Percentiles rank a stretch among this genome's conserved stretches.
Conservation (phyloP, 2,329 filamentous ascomycete species). For the Corynespora cassiicola region DNA sequence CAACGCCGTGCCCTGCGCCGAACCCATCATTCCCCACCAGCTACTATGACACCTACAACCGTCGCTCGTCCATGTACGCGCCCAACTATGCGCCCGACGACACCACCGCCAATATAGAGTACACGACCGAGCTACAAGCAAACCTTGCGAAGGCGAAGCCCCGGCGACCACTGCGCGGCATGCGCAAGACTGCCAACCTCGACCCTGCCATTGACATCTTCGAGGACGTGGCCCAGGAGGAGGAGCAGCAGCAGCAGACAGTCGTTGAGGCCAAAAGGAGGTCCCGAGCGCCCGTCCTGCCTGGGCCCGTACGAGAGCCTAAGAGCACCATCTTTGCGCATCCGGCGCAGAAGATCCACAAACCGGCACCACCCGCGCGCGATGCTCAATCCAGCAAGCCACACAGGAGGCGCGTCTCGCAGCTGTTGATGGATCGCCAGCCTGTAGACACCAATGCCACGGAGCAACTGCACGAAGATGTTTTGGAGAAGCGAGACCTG, state of each 20-base stretch:
- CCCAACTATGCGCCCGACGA: conserved; percentile 35
- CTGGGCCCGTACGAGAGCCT: conserved; percentile 25
- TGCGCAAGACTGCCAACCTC: conserved; percentile 33
- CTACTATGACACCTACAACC: conserved; percentile 31
- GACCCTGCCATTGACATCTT: conserved; percentile 44
- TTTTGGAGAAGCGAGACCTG: conserved; percentile 37
- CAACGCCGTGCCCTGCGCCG: conserved; percentile 45
- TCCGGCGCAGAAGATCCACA: conserved; percentile 43
- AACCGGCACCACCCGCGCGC: conserved; percentile 25
- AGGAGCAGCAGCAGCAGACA: conserved; percentile 32
- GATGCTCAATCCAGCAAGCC: conserved; percentile 30
- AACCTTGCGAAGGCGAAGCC: conserved; percentile 38
- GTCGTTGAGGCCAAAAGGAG: conserved; percentile 30
- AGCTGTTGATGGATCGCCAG: conserved; percentile 35
- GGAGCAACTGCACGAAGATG: conserved; percentile 35
- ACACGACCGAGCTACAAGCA: conserved; percentile 44
- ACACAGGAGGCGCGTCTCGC: conserved; percentile 44
- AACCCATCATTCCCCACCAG: conserved; percentile 25
- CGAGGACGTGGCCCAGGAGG: conserved; percentile 45
- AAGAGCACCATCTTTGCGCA: conserved; percentile 41
- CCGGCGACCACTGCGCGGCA: conserved; percentile 37
- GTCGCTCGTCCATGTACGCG: conserved; percentile 36
- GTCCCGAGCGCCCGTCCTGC: conserved; percentile 33
- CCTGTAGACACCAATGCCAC: conserved; percentile 33
- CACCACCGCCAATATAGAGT: conserved; percentile 46